Conservation (phyloP, 345 rosid genomes). For the Rhodomyrtus tomentosa region DNA sequence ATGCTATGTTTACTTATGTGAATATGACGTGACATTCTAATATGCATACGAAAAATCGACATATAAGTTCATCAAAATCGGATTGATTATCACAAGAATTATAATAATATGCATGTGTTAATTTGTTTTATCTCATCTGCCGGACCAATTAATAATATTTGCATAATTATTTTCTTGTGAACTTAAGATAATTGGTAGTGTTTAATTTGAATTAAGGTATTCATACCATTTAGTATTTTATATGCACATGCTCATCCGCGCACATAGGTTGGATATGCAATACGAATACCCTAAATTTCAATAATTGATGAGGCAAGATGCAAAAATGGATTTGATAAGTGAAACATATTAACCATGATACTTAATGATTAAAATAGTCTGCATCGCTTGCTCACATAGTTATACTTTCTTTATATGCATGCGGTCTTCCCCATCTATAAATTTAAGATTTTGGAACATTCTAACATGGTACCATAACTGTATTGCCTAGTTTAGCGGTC, state of each 20-base stretch:
- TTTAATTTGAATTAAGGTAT: neutral
- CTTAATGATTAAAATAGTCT: neutral
- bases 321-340: neutral
- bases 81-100: neutral
- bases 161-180: neutral
- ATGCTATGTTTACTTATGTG: neutral
- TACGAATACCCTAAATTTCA: neutral
- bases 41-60: neutral
- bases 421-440: fast-evolving
- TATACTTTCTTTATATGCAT: neutral
- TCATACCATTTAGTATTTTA: neutral
- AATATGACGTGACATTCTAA: neutral
- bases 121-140: neutral
- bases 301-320: neutral
- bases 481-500: no score
- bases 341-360: neutral
- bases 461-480: neutral
- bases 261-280: neutral
- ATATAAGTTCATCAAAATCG: neutral
- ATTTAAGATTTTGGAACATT: neutral
- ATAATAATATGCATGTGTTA: neutral
- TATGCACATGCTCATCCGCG: neutral
- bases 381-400: fast-evolving
- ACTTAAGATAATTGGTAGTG: neutral
- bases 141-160: neutral